Percentiles rank a stretch among this genome's conserved stretches.
phyloP scores from a whole-genome alignment of 768 basidiomycete species.

The Boletus sp. region DNA sequence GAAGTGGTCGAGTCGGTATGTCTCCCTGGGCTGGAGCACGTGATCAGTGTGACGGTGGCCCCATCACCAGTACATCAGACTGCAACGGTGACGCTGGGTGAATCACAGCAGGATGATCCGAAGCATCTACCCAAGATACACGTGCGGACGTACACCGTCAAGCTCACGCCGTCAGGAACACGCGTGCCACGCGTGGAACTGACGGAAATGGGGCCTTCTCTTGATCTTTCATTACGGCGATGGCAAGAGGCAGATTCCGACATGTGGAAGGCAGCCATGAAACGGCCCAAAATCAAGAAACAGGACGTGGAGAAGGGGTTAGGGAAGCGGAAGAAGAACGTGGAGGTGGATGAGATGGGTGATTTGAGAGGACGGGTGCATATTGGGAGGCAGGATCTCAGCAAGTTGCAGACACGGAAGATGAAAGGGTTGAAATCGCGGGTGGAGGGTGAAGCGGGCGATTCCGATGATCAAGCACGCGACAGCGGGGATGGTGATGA shows the following conservation, averaged over 20 bases:
- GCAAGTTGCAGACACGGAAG: slow-evolving; percentile 84
- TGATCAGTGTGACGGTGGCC: slow-evolving; percentile 76
- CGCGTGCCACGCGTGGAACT: slow-evolving; percentile 81
- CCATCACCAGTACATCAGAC: slow-evolving; percentile 47
- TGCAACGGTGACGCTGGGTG: not conserved
- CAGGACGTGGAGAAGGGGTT: slow-evolving; percentile 79
- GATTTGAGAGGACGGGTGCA: slow-evolving; percentile 90
- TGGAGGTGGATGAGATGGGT: slow-evolving; percentile 98
- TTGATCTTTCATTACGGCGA: slow-evolving; percentile 80
- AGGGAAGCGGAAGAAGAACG: slow-evolving; percentile 92
- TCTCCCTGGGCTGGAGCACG: slow-evolving; percentile 80
- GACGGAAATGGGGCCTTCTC: slow-evolving; percentile 84
- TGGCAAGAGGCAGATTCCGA: slow-evolving; percentile 74
- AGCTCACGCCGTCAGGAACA: slow-evolving; percentile 70
- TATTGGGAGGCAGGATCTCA: slow-evolving; percentile 83
- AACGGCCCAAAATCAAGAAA: slow-evolving; percentile 84
- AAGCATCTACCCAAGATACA: slow-evolving; percentile 75
- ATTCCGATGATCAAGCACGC: not conserved
- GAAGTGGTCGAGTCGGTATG: slow-evolving; percentile 81
- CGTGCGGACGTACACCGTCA: slow-evolving; percentile 80
- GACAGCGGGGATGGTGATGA: slow-evolving; percentile 14
- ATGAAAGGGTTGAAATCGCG: slow-evolving; percentile 86
- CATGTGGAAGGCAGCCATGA: slow-evolving; percentile 76
- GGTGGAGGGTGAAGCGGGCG: slow-evolving; percentile 1
- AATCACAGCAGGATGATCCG: slow-evolving; percentile 36